Base-by-base conservation (phyloP, 345 rosid genomes). In the Lepidium africanum region DNA sequence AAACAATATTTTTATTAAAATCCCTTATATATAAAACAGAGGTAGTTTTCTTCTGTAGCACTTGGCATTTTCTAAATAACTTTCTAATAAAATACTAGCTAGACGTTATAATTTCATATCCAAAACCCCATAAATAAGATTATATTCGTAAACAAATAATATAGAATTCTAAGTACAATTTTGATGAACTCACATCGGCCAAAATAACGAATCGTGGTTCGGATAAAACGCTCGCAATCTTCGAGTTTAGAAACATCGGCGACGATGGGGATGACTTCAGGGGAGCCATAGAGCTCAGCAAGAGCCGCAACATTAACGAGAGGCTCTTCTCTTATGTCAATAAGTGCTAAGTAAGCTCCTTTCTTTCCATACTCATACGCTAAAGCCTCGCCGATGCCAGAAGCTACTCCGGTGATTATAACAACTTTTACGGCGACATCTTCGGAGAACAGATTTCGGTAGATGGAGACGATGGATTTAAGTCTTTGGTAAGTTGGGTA, bases 371-470 rank as follows among this genome's bases (percentile, higher is more conserved):
- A 86, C 77, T 86, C 83, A 35, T 81, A 86, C 7, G 88, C 90
- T 46, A 90, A 40, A 59, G 76, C 71, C 87, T 87, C 80, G 17
- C 90, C 94, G 13, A 87, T 81, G 55, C 88, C 92, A 0, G 92
- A 87, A 56, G 90, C 84, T 50, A 87, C 92, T 32, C 88, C 87
- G 17, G 90, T 79, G 69, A 86, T 79, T 42, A 87, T 77, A 37
- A 84, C 71, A 0, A 86, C 92, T 83, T 87, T 86, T 47, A 94
- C 90, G 16, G 84, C 70, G 2, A 86, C 73, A 65, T 87, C 73
- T 67, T 84, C 84, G 0, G 56, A 54, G 79, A 76, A 78, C 0
- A 83, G 5, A 41, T 69, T 47, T 23, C 67, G 69, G 47, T 2
- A 62, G 25, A 59, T 36, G 60, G 76, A 71, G 51, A 68, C 23